A percentile compares a stretch with the other conserved stretches of the same genome.
Evolutionary conservation across 2,329 filamentous ascomycete species (phyloP).

Genomic region (Cytospora paraplurivora): DNA sequence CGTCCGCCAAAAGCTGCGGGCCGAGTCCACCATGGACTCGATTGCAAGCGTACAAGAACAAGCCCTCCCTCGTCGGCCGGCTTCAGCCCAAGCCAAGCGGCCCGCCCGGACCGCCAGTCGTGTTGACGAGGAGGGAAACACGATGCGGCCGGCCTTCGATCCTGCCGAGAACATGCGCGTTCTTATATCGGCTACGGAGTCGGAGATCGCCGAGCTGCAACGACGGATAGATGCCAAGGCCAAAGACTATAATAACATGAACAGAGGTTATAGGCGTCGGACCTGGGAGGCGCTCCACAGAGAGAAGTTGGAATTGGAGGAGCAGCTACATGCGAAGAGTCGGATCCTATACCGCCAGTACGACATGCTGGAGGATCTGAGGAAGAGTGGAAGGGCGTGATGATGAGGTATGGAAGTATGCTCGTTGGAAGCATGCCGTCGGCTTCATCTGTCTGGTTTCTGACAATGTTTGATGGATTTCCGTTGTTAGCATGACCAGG

Average conservation of each 20-base stretch:
- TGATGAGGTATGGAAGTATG: conserved; percentile 43
- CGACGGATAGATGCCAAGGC: conserved; percentile 66
- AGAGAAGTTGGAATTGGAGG: conserved; percentile 63
- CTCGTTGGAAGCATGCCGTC: neutral
- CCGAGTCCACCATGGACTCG: conserved; percentile 33
- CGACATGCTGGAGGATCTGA: conserved; percentile 82
- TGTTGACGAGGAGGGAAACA: conserved; percentile 54
- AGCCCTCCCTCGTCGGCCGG: conserved; percentile 61
- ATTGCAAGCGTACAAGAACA: conserved; percentile 50
- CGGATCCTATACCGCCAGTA: conserved; percentile 82
- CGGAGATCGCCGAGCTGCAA: conserved; percentile 78
- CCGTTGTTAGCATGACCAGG: neutral
- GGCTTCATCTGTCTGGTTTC: neutral
- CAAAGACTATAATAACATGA: conserved; percentile 64
- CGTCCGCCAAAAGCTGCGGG: conserved; percentile 32
- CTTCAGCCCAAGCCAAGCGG: conserved; percentile 62
- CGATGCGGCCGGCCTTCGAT: conserved; percentile 66
- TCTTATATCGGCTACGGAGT: conserved; percentile 80
- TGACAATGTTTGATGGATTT: conserved; percentile 37
- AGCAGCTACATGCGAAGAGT: conserved; percentile 70
- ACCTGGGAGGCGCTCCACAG: conserved; percentile 63
- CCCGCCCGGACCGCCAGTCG: conserved; percentile 57
- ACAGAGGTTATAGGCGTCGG: conserved; percentile 66
- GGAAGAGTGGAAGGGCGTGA: conserved; percentile 61
- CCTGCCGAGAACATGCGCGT: conserved; percentile 74